A percentile compares a stretch with the other conserved stretches of the same genome.
Conservation (phyloP, 257 asterid species). For the Solanum medicagineum region DNA sequence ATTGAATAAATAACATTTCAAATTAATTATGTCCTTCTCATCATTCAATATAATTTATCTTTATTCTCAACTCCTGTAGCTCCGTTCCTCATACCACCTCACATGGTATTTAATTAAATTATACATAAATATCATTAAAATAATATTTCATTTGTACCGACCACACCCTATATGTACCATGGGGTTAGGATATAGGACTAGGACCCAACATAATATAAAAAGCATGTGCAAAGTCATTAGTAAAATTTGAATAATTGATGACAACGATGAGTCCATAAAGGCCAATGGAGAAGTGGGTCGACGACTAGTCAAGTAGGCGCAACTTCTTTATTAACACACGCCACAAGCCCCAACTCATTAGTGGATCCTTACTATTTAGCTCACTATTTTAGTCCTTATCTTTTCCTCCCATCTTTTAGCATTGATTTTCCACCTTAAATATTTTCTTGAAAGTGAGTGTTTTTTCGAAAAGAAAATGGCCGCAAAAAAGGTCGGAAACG, state of each 20-base stretch:
- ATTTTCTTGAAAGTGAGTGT: background rate
- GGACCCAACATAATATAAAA: background rate
- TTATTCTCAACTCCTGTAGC: too few relatives aligned
- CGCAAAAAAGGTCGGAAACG: background rate
- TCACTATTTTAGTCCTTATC: background rate
- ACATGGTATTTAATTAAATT: too few relatives aligned
- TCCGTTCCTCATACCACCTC: background rate
- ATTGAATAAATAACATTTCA: too few relatives aligned
- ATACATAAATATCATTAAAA: background rate
- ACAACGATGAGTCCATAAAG: background rate
- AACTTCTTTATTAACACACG: background rate
- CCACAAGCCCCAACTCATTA: background rate
- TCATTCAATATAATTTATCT: background rate
- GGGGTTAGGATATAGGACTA: background rate
- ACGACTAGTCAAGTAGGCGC: background rate
- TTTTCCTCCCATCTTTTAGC: background rate
- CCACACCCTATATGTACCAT: background rate
- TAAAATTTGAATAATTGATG: background rate
- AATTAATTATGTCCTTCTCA: too few relatives aligned
- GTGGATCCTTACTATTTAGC: background rate
- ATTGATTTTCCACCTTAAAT: background rate
- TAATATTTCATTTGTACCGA: background rate
- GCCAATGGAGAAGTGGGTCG: background rate
- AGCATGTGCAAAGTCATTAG: background rate
- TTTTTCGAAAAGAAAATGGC: background rate